Evolutionary conservation across 257 asterid species (phyloP).

Genomic region (Paulownia fortunei): DNA sequence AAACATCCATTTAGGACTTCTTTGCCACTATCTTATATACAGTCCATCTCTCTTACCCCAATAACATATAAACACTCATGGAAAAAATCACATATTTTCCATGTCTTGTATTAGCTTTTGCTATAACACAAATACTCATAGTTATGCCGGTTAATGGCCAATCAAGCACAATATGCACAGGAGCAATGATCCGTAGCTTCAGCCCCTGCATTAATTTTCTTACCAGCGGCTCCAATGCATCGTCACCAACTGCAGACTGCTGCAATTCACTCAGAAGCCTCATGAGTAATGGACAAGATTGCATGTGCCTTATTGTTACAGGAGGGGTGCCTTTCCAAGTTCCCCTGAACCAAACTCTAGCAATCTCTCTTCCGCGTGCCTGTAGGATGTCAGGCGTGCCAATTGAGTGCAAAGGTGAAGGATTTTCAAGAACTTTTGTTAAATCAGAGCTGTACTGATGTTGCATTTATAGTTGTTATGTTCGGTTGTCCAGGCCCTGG

Average conservation of each 20-base stretch:
- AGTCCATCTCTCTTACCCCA: too few relatives aligned
- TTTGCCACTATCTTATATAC: not conserved
- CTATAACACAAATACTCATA: constrained; percentile 27
- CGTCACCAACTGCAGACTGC: constrained; percentile 60
- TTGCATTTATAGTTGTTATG: too few relatives aligned
- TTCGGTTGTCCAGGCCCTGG: too few relatives aligned
- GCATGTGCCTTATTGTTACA: constrained; percentile 41
- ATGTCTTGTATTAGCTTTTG: constrained; percentile 1
- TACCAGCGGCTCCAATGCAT: constrained; percentile 37
- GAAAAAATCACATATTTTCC: constrained; percentile 10
- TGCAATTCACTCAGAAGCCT: constrained; percentile 45
- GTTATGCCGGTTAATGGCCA: constrained; percentile 44
- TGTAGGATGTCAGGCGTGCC: constrained; percentile 62
- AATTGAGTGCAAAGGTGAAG: constrained; percentile 60
- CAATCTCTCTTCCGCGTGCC: constrained; percentile 63
- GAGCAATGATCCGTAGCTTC: constrained; percentile 55
- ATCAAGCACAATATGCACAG: constrained; percentile 47
- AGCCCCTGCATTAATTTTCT: constrained; percentile 53
- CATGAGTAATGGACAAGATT: constrained; percentile 46
- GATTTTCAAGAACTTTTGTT: not conserved
- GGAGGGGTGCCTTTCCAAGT: constrained; percentile 36
- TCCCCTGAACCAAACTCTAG: constrained; percentile 55
- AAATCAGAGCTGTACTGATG: not conserved
- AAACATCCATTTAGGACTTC: not conserved
- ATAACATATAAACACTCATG: constrained; percentile 24